These are phyloP conservation scores for Xylaria sp. DNA, from an alignment of 2,329 filamentous ascomycete genomes.

Conservation along the genomic window DNA sequence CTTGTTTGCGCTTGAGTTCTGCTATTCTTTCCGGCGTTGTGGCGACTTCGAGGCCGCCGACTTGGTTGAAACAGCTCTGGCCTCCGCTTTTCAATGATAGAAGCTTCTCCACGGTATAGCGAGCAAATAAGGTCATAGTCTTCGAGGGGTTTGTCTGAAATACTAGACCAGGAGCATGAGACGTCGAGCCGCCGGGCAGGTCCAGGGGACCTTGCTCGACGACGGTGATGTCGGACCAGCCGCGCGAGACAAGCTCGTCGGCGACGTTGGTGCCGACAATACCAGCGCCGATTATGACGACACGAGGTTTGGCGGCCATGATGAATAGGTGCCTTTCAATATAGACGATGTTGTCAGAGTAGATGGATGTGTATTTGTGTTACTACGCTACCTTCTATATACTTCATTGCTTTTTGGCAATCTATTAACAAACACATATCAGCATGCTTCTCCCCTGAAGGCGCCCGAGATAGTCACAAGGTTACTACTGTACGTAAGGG, in stretches of 20 bases:
- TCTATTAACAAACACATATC: constrained; percentile 12
- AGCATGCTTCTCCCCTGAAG: constrained; percentile 8
- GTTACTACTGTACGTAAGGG: not conserved
- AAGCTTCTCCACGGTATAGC: constrained; percentile 36
- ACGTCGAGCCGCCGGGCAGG: constrained; percentile 38
- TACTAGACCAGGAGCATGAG: constrained; percentile 38
- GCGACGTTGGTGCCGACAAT: constrained; percentile 40
- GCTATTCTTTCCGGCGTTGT: constrained; percentile 36
- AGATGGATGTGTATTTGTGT: constrained; percentile 16
- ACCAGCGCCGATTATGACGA: constrained; percentile 39
- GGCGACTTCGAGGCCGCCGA: constrained; percentile 37
- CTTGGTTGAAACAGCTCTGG: constrained; percentile 39
- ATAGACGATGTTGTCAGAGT: constrained; percentile 5
- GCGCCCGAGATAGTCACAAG: constrained; percentile 19
- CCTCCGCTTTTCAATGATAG: constrained; percentile 33
- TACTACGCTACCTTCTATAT: constrained; percentile 32
- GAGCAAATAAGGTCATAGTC: constrained; percentile 38
- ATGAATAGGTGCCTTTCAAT: constrained; percentile 23
- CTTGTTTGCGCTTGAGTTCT: constrained; percentile 37
- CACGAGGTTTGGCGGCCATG: constrained; percentile 36
- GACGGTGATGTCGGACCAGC: constrained; percentile 38
- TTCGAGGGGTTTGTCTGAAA: constrained; percentile 40
- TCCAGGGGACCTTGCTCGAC: constrained; percentile 38
- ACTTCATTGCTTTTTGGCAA: constrained; percentile 18
- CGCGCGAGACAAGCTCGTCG: constrained; percentile 39